Evolutionary conservation across 495 filamentous ascomycete genomes (phyloP).

Genomic region (Annulohypoxylon nitens): DNA sequence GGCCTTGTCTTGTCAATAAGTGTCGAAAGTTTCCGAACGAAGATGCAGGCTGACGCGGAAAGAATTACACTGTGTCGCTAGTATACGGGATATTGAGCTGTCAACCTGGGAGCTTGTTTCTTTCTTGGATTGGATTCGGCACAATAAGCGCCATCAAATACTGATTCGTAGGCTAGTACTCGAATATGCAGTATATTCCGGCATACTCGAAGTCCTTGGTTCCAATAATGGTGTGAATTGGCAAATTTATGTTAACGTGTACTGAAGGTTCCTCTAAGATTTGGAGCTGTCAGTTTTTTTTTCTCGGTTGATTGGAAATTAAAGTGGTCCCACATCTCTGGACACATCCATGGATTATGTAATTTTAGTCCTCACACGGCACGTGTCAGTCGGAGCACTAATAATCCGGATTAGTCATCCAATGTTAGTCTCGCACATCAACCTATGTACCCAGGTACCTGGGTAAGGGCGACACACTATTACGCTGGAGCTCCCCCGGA

Average conservation of each 20-base stretch:
- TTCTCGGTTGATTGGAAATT: not conserved
- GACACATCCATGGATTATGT: conserved; percentile 15
- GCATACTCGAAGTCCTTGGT: conserved; percentile 8
- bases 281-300: not conserved
- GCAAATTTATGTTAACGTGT: conserved; percentile 32
- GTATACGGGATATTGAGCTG: conserved; percentile 9
- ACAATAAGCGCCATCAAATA: not conserved
- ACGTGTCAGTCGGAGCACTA: not conserved
- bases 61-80: conserved; percentile 26
- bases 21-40: conserved; percentile 5
- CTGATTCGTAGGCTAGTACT: not conserved
- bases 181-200: not conserved
- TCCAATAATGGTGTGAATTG: not conserved
- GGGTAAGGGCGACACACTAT: conserved; percentile 1
- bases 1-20: not conserved
- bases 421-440: not conserved
- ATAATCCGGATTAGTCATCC: conserved; percentile 16
- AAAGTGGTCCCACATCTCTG: not conserved
- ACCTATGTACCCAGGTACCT: conserved; percentile 11
- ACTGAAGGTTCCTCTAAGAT: not conserved
- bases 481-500: conserved; percentile 9
- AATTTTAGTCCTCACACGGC: not conserved
- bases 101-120: conserved; percentile 11
- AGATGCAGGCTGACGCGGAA: conserved; percentile 13
- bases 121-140: not conserved